A percentile compares a stretch with the other conserved stretches of the same genome.
Evolutionary conservation across 2,329 filamentous ascomycete species (phyloP).

Genomic region (Knufia fluminis): DNA sequence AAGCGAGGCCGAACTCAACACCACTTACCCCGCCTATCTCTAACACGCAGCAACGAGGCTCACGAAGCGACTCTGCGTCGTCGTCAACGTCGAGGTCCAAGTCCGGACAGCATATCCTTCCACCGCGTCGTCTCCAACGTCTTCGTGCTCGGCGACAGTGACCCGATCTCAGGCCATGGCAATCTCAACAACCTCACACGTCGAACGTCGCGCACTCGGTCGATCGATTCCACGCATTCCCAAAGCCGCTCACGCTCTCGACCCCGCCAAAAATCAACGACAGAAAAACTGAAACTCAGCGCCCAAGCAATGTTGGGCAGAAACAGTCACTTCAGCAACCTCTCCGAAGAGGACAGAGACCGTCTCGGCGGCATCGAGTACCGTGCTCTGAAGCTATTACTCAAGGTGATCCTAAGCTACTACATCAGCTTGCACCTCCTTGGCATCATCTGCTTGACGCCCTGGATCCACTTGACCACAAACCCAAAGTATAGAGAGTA

Average conservation of each 20-base stretch:
- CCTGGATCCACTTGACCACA: conserved; percentile 37
- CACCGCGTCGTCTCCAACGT: conserved; percentile 25
- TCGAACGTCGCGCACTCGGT: not conserved
- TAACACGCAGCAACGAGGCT: not conserved
- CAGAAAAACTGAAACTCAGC: conserved; percentile 34
- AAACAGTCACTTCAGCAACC: conserved; percentile 39
- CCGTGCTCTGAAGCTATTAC: conserved; percentile 30
- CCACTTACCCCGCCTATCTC: not conserved
- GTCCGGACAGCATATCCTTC: not conserved
- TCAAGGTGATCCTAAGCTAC: conserved; percentile 35
- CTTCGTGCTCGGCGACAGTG: conserved; percentile 28
- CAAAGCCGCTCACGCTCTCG: not conserved
- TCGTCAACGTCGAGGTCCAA: not conserved
- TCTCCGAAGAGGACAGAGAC: conserved; percentile 35
- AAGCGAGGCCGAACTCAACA: not conserved
- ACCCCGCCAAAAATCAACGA: conserved; percentile 15
- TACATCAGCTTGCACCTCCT: conserved; percentile 40
- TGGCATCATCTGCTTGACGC: conserved; percentile 40
- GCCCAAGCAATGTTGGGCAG: conserved; percentile 37
- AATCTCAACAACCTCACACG: conserved; percentile 7
- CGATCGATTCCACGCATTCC: not conserved
- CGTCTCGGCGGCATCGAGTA: conserved; percentile 37
- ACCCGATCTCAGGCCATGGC: conserved; percentile 12
- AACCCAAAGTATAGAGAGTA: conserved; percentile 35
- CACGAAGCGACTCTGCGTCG: not conserved